Evolutionary conservation across 1,139 yeast species (phyloP), one percentile per base, ranked within the genome.

Genomic region (Eremothecium sinecaudum): DNA sequence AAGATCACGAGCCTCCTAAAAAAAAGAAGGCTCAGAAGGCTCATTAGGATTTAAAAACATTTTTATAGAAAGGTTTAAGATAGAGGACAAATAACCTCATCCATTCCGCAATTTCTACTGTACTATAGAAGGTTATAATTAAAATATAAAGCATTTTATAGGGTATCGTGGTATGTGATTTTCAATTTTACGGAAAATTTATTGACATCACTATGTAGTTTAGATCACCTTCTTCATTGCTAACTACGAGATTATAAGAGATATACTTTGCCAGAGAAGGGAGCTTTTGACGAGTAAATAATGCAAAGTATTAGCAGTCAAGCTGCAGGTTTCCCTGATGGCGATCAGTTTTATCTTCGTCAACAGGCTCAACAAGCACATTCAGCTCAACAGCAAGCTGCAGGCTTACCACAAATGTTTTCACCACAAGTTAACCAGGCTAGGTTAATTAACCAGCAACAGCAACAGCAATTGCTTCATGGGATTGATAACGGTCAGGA

Each of bases 251-350:
- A n/a, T n/a, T n/a, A n/a, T n/a, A n/a, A n/a, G n/a, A n/a, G n/a
- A n/a, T n/a, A n/a, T 19, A 10, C 21, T 8, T 7, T 19, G 21
- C 21, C 21, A 19, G 21, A 8, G 21, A 19, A 19, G 10, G 10
- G 7, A 20, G 32, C 29, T 33, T 23, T 18, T 24, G 19, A 18
- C 2, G 11, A 15, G 10, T 12, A 4, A 3, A 19, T 16, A 24
- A 50, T 51, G 53, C 56, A 51, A 35, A 39, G 52, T 2, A 40
- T 51, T 37, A 49, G 47, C 23, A 37, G 43, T 22, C 54, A 51
- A 26, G 45, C 48, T 7, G 50, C 47, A 23, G 46, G 39, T 21
- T 37, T 53, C 33, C 49, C 53, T 10, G 45, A 48, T 39, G 46
- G 50, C 3, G 58, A 51, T 14, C 57, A 51, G 34, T 27, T 27